Evolutionary conservation across 2,329 filamentous ascomycete genomes (phyloP).

Genomic region (Aspergillus arachidicola): DNA sequence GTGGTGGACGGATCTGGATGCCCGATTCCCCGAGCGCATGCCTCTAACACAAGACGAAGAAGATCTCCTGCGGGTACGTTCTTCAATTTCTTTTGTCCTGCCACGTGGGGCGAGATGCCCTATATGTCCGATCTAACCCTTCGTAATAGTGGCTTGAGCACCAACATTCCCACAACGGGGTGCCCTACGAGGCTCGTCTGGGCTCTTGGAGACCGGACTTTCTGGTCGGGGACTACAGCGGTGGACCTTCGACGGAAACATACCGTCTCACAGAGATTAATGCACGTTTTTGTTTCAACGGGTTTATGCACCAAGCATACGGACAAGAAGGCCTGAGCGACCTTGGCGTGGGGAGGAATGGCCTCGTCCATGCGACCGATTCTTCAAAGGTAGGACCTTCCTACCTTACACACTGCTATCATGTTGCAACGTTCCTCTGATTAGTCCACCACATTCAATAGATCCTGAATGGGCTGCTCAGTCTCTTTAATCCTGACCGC

Average conservation of each 20-base stretch:
- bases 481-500: constrained; percentile 10
- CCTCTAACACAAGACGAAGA: constrained; percentile 30
- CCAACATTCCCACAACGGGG: not conserved
- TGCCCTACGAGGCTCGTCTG: not conserved
- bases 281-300: constrained; percentile 28
- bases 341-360: constrained; percentile 6
- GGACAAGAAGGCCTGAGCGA: constrained; percentile 14
- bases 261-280: constrained; percentile 31
- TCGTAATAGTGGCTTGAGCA: not conserved
- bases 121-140: not conserved
- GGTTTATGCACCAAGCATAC: constrained; percentile 13
- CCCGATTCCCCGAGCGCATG: constrained; percentile 29
- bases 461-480: constrained; percentile 11
- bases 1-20: constrained; percentile 30
- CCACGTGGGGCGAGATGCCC: too few relatives aligned
- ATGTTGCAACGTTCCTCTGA: too few relatives aligned
- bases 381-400: constrained; percentile 9
- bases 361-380: constrained; percentile 2
- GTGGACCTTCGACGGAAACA: not conserved
- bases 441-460: not conserved
- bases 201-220: constrained; percentile 34
- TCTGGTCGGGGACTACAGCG: constrained; percentile 16
- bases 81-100: not conserved
- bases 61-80: constrained; percentile 12
- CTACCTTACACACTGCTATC: not conserved